Base-by-base conservation (phyloP, 139 green algal genomes). In the Asterochloris erici region DNA sequence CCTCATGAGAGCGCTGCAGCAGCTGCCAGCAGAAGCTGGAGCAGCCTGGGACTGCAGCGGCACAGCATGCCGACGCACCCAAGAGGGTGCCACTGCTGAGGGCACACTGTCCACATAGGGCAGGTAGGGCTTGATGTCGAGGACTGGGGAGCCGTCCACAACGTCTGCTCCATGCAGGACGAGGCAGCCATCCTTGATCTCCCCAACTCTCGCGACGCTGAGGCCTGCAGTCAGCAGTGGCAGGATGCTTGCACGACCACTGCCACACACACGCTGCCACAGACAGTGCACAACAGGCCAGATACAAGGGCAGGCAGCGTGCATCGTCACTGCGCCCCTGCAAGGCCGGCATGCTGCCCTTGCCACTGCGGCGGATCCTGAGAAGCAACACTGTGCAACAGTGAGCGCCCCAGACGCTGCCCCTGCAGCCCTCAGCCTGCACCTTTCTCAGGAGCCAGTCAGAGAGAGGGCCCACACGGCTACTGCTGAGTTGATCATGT, bases 111-210 rank as follows among this genome's bases (percentile, higher is more conserved):
- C 96, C 76, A 89, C 94, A 79, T 96, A 98, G 13, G 94, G 92
- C 27, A 97, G 83, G 84, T 97, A 98, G 15, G 96, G 96, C 83
- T 98, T 98, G 73, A 98, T 90, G 84, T 98, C 96, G 21, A 98
- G 88, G 68, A 98, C 90, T 0, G 95, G 94, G 10, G 90, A 93
- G 70, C 96, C 96, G 80, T 98, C 92, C 70, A 98, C 94, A 63
- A 98, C 86, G 86, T 98, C 96, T 0, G 88, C 89, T 0, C 95
- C 95, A 15, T 86, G 91, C 69, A 98, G 83, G 21, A 92, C 17
- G 11, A 98, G 79, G 23, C 63, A 87, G 28, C 85, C 73, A 19
- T 77, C 84, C 71, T 89, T 28, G 12, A 96, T 88, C 0, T 63
- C 19, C 14, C 90, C 54, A 14, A 98, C 84, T 68, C 81, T 71